Evolutionary conservation across 371 early-diverging fungal species (phyloP).

Genomic region (Mucor saturninus): DNA sequence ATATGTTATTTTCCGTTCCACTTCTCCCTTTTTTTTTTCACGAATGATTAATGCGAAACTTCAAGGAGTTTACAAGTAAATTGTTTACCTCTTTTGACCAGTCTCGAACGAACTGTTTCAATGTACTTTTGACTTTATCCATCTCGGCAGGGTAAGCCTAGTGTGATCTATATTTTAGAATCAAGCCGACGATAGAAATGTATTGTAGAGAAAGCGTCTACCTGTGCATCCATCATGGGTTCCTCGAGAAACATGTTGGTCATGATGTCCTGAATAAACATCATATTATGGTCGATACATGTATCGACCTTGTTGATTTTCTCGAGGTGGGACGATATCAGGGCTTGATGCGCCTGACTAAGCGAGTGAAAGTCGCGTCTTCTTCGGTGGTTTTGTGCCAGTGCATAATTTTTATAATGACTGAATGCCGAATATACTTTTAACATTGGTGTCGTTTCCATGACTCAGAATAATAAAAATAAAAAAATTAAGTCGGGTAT

Average conservation of each 20-base stretch:
- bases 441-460: slow-evolving; percentile 7
- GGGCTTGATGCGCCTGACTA: slow-evolving; percentile 67
- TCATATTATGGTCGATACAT: slow-evolving; percentile 49
- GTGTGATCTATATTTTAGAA: slow-evolving; percentile 20
- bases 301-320: slow-evolving; percentile 60
- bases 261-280: slow-evolving; percentile 52
- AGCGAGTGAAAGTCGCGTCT: slow-evolving; percentile 70
- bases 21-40: slow-evolving; percentile 58
- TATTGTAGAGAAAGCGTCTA: too few relatives aligned
- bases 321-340: slow-evolving; percentile 53
- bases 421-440: slow-evolving; percentile 75
- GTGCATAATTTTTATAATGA: slow-evolving; percentile 70
- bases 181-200: too few relatives aligned
- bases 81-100: slow-evolving; percentile 65
- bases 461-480: background rate
- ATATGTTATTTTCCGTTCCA: slow-evolving; percentile 83
- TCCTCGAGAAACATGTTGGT: slow-evolving; percentile 42
- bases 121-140: slow-evolving; percentile 87
- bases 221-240: background rate
- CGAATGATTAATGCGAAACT: too few relatives aligned
- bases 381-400: slow-evolving; percentile 73
- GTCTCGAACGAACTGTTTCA: slow-evolving; percentile 93
- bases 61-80: background rate
- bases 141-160: slow-evolving; percentile 73
- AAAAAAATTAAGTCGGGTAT: background rate